Conservation (phyloP, 1,284 basidiomycete genomes). For the Trichosporon coremiiforme region DNA sequence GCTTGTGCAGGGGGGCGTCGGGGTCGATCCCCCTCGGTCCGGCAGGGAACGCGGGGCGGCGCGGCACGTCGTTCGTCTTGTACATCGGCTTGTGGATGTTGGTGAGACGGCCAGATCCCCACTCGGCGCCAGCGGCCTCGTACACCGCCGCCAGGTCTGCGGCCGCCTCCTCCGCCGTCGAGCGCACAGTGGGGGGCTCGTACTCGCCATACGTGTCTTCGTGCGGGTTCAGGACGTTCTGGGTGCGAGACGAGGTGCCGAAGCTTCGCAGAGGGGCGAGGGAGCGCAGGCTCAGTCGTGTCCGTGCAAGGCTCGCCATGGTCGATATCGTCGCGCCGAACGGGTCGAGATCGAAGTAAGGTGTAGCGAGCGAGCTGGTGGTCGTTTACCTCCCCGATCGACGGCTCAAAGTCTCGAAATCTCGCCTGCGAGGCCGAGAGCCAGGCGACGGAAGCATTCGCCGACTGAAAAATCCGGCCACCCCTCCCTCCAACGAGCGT, state of each 20-base stretch:
- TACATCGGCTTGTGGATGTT: slow-evolving; percentile 22
- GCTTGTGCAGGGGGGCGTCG: slow-evolving; percentile 38
- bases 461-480: slow-evolving; percentile 15
- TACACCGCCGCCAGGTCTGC: slow-evolving; percentile 21
- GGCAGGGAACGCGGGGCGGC: slow-evolving; percentile 34
- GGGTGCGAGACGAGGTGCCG: slow-evolving; percentile 12
- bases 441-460: slow-evolving; percentile 15
- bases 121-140: background rate
- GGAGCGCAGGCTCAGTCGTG: background rate
- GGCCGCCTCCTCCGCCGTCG: slow-evolving; percentile 4
- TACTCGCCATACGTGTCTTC: background rate
- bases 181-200: background rate
- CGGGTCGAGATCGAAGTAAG: background rate
- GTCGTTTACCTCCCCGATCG: slow-evolving; percentile 12
- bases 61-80: slow-evolving; percentile 33
- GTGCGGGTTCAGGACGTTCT: slow-evolving; percentile 22
- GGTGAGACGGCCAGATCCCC: background rate
- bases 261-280: background rate
- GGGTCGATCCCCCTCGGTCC: slow-evolving; percentile 10
- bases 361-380: background rate
- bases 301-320: background rate
- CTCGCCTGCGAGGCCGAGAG: background rate
- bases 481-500: background rate
- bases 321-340: background rate
- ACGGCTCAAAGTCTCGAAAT: slow-evolving; percentile 21